phyloP scores from a whole-genome alignment of 495 filamentous ascomycete species.

The Podospora appendiculata region DNA sequence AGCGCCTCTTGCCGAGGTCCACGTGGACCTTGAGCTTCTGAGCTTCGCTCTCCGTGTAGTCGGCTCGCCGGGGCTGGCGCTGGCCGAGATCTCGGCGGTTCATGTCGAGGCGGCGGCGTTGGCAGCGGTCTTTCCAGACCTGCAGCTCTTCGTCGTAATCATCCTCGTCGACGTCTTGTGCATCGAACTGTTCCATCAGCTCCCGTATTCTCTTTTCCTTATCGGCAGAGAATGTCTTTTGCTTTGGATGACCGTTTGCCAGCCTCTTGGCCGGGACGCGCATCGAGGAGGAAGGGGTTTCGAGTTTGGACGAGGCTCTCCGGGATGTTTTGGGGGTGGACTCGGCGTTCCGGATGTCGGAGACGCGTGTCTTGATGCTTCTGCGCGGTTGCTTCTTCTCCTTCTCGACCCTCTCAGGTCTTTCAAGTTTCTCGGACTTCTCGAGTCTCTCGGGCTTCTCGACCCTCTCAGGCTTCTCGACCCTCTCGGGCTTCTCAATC shows the following conservation, averaged over 20 bases:
- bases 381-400: constrained; percentile 29
- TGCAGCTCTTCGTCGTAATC: constrained; percentile 53
- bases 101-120: constrained; percentile 56
- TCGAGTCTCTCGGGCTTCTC: constrained; percentile 15
- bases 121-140: constrained; percentile 42
- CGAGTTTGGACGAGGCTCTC: constrained; percentile 32
- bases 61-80: constrained; percentile 42
- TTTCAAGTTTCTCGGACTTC: constrained; percentile 11
- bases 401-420: constrained; percentile 14
- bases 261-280: constrained; percentile 40
- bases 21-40: constrained; percentile 38
- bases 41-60: constrained; percentile 24
- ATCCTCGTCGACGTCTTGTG: constrained; percentile 56
- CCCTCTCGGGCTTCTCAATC: constrained; percentile 19
- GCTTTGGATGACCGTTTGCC: constrained; percentile 43
- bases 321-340: constrained; percentile 32
- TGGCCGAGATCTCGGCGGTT: constrained; percentile 48
- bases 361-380: constrained; percentile 36
- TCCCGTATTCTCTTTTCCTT: constrained; percentile 62
- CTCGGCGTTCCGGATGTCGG: constrained; percentile 29
- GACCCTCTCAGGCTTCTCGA: constrained; percentile 15
- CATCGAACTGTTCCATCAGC: constrained; percentile 59
- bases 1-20: constrained; percentile 41
- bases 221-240: constrained; percentile 49
- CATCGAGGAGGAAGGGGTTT: constrained; percentile 38